phyloP scores from a whole-genome alignment of 2,329 filamentous ascomycete species.

The Aureobasidium subglaciale region DNA sequence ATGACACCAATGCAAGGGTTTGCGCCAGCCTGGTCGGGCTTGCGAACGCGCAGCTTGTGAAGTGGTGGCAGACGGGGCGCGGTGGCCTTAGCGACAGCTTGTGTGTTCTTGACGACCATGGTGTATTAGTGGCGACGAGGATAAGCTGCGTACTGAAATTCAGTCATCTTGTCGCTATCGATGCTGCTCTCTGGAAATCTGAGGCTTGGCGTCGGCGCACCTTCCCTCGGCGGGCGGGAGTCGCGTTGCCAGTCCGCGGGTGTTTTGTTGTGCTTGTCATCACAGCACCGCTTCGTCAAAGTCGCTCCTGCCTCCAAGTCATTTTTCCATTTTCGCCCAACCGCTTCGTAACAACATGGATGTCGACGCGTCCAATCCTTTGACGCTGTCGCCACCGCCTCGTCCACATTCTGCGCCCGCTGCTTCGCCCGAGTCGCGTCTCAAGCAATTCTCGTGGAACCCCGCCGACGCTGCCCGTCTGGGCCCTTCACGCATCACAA shows the following conservation, averaged over 20 bases:
- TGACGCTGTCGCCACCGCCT: background rate
- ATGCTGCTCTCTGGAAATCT: background rate
- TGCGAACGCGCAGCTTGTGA: slow-evolving; percentile 56
- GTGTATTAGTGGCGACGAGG: slow-evolving; percentile 6
- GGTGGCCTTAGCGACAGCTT: slow-evolving; percentile 27
- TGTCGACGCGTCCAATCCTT: background rate
- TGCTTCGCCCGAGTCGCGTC: background rate
- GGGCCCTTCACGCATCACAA: slow-evolving; percentile 33
- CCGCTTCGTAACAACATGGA: background rate
- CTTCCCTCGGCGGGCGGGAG: background rate
- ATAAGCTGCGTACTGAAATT: background rate
- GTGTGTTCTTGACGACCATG: slow-evolving; percentile 30
- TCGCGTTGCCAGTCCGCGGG: background rate
- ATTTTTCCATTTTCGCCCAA: background rate
- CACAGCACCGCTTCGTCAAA: background rate
- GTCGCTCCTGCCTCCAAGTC: background rate
- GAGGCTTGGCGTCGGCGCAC: slow-evolving; percentile 9
- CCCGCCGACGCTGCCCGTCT: slow-evolving; percentile 35
- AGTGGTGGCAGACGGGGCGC: slow-evolving; percentile 51
- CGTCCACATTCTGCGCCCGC: slow-evolving; percentile 6
- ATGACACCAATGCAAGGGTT: slow-evolving; percentile 62
- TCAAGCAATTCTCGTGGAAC: slow-evolving; percentile 28
- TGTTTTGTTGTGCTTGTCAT: slow-evolving; percentile 10
- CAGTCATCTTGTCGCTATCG: background rate
- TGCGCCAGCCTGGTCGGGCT: slow-evolving; percentile 53